Evolutionary conservation across 306 rosid genomes (phyloP), one percentile per base, ranked within the genome.

Genomic region (Castanea crenata): DNA sequence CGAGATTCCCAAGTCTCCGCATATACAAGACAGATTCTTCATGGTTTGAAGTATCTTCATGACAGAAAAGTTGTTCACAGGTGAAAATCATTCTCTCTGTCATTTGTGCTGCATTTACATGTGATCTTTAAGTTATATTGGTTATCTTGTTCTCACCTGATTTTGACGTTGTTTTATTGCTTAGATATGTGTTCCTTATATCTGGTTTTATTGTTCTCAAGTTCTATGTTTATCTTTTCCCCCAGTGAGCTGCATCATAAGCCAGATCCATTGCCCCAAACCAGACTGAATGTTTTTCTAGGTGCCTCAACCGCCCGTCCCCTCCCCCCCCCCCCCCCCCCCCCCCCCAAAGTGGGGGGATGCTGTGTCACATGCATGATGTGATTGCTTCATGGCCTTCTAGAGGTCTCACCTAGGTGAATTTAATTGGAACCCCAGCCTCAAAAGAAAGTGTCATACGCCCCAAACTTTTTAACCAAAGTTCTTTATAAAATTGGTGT

Each of bases 1-100:
- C 78, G 82, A 77, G 99, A 95, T 63, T 88, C 99, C 15, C 97
- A 89, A 74, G 98, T 93, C 73, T 90, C 97, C 70, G 89, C 88
- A 49, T 95, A 95, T 76, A 91, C 98, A 67, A 91, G 96, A 86
- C 99, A 95, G 82, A 93, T 95, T 79, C 85, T 93, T 76, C 87
- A 62, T 55, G 99, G 99, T 84, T 88, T 95, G 87, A 95, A 91
- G 90, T 93, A 95, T 85, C 97, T 95, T 80, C 99, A 93, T 71
- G 98, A 95, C 74, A 89, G 79, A 84, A 81, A 80, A 73, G 98
- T 93, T 82, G 84, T 95, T 86, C 99, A 95, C 90, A 93, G 99
- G 99, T 95, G 74, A 84, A 18, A 32, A 77, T 41, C 9, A 56
- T 52, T 70, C 32, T 69, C 12, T 25, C 15, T 71, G 65, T 82